Conservation (phyloP, 768 basidiomycete species). For the Auriscalpium orientale region DNA sequence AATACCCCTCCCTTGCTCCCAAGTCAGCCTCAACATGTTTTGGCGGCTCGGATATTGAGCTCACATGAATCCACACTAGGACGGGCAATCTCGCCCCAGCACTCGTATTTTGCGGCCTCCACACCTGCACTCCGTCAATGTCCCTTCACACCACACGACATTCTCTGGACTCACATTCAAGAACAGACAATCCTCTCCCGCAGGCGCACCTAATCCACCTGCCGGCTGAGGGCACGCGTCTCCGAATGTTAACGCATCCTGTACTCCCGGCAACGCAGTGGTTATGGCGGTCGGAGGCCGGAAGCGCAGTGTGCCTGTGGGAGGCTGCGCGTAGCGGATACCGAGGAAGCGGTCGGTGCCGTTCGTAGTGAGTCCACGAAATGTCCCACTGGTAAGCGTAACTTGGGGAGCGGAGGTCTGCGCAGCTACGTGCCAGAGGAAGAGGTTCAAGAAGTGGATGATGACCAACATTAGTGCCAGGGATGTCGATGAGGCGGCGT, state of each 20-base stretch:
- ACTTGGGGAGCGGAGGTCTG: conserved; percentile 22
- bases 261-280: conserved; percentile 21
- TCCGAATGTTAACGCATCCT: conserved; percentile 42
- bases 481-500: too few species aligned
- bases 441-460: too few species aligned
- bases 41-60: too few species aligned
- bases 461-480: too few species aligned
- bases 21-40: too few species aligned
- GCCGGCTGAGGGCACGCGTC: conserved; percentile 48
- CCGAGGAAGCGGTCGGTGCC: conserved; percentile 52
- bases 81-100: conserved; percentile 22
- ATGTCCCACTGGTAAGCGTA: conserved; percentile 34
- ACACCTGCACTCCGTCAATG: conserved; percentile 21
- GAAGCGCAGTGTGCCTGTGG: conserved; percentile 49
- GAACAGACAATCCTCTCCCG: conserved; percentile 47
- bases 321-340: conserved; percentile 52
- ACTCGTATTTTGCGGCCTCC: conserved; percentile 21
- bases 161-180: conserved; percentile 34
- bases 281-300: conserved; percentile 42
- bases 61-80: too few species aligned
- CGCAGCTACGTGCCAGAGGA: background rate
- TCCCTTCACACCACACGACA: background rate
- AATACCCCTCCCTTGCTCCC: too few species aligned
- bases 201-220: conserved; percentile 31
- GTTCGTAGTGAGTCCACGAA: conserved; percentile 38